These are phyloP conservation scores for Trypanosomatidae sp. DNA, from an alignment of 208 protist species.

Conservation along the genomic window DNA sequence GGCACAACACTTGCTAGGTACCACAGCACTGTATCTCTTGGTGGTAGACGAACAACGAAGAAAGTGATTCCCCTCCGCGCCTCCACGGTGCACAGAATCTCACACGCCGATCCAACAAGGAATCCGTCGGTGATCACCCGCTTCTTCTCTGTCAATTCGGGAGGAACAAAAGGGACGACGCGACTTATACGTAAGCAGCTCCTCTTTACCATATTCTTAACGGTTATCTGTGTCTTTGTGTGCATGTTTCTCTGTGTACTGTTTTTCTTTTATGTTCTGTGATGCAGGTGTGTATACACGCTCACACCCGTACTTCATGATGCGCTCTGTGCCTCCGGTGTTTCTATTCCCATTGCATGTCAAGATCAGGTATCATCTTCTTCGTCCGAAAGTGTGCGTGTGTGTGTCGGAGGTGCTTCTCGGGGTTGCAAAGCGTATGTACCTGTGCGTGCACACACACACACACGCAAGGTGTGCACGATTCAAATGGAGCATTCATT, in stretches of 20 bases:
- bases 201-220: not conserved
- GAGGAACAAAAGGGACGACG: not conserved
- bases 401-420: not conserved
- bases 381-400: not conserved
- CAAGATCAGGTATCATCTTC: not conserved
- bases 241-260: not conserved
- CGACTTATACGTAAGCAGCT: not conserved
- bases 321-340: not conserved
- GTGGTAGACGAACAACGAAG: not conserved
- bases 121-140: not conserved
- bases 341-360: not conserved
- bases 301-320: slow-evolving; percentile 1
- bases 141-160: not conserved
- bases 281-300: slow-evolving; percentile 2
- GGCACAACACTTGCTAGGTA: not conserved
- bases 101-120: not conserved
- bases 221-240: not conserved
- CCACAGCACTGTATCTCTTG: not conserved
- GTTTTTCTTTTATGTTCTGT: not conserved
- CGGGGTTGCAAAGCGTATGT: not conserved
- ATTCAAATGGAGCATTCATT: not conserved
- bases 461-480: not conserved
- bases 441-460: not conserved
- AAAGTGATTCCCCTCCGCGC: not conserved
- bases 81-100: not conserved